Evolutionary conservation across 371 early-diverging fungal genomes (phyloP).

Genomic region (Parasitella parasitica): DNA sequence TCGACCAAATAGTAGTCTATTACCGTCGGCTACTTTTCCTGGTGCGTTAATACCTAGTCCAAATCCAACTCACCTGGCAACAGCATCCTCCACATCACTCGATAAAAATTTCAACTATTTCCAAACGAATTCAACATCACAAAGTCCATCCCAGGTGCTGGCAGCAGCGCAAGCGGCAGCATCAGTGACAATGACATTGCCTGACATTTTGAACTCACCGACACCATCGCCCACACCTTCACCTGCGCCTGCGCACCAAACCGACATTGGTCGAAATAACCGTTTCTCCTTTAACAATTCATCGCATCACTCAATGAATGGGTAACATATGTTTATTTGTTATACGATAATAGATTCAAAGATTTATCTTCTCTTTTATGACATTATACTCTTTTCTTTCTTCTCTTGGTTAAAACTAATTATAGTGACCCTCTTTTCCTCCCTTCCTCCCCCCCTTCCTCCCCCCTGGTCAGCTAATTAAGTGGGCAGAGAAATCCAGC

Average conservation of each 20-base stretch:
- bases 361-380: too few relatives aligned
- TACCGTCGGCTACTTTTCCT: neutral
- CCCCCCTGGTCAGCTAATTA: neutral
- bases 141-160: neutral
- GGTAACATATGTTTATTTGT: neutral
- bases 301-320: neutral
- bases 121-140: neutral
- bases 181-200: neutral
- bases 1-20: neutral
- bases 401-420: neutral
- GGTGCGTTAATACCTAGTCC: constrained; percentile 14
- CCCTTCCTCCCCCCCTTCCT: neutral
- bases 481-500: neutral
- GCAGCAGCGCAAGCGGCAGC: neutral
- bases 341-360: neutral
- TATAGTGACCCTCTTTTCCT: neutral
- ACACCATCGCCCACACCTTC: too few relatives aligned
- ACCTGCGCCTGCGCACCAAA: neutral
- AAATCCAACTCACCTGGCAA: constrained; percentile 23
- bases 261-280: neutral
- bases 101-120: neutral
- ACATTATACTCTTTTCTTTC: neutral
- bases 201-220: neutral
- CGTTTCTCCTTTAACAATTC: neutral
- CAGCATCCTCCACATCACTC: constrained; percentile 12